A percentile compares a stretch with the other conserved stretches of the same genome.
Evolutionary conservation across 2,329 filamentous ascomycete genomes (phyloP).

Genomic region (Cercospora sp.): DNA sequence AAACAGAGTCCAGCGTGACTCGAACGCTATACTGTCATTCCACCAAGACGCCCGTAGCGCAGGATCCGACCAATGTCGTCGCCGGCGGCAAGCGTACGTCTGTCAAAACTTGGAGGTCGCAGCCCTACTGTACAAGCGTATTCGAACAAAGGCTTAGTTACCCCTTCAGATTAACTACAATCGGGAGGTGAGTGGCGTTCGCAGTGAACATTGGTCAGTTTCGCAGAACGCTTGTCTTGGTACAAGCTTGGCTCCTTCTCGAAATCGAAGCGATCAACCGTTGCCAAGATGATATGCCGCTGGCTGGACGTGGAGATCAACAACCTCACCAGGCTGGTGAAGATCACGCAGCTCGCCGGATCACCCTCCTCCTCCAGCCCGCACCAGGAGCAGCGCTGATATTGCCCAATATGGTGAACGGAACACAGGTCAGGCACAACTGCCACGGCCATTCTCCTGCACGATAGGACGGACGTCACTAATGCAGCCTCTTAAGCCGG

Average conservation of each 20-base stretch:
- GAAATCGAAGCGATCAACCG: conserved; percentile 9
- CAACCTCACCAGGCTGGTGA: conserved; percentile 2
- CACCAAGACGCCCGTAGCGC: background rate
- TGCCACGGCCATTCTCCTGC: conserved; percentile 6
- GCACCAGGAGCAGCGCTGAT: conserved; percentile 1
- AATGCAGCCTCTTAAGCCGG: conserved; percentile 10
- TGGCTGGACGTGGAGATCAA: conserved; percentile 13
- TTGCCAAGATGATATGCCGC: conserved; percentile 7
- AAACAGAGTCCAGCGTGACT: background rate
- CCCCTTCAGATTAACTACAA: conserved; percentile 15
- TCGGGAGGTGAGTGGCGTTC: conserved; percentile 17
- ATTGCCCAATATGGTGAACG: conserved; percentile 5
- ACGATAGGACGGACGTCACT: conserved; percentile 9
- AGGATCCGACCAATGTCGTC: background rate
- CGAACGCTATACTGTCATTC: background rate
- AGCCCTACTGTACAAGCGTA: conserved; percentile 18
- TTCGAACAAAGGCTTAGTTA: conserved; percentile 1
- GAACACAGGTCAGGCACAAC: conserved; percentile 3
- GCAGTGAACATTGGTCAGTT: background rate
- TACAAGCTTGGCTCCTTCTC: conserved; percentile 16
- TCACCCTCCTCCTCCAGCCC: background rate
- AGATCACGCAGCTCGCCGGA: conserved; percentile 6
- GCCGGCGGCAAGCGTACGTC: background rate
- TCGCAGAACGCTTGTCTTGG: conserved; percentile 5
- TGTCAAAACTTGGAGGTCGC: conserved; percentile 3